A percentile compares a stretch with the other conserved stretches of the same genome.
phyloP scores from a whole-genome alignment of 2,329 filamentous ascomycete species.

The Pseudocercospora fijiensis region DNA sequence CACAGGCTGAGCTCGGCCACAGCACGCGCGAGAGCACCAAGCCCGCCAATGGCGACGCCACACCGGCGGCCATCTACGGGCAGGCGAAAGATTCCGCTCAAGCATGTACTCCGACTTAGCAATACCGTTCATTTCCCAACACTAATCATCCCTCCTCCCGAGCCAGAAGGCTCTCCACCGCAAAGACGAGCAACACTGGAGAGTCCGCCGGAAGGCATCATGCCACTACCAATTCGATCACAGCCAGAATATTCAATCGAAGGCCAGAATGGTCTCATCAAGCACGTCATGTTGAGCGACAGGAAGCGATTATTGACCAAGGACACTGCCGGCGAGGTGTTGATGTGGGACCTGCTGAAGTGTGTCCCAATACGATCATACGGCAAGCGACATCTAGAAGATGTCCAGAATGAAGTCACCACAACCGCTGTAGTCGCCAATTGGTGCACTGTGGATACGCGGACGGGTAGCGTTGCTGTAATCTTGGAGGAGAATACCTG shows the following conservation, averaged over 20 bases:
- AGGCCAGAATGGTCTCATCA: constrained; percentile 91
- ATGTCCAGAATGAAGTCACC: constrained; percentile 83
- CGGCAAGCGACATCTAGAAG: constrained; percentile 89
- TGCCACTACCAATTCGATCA: constrained; percentile 41
- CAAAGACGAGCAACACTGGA: constrained; percentile 59
- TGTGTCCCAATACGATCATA: constrained; percentile 88
- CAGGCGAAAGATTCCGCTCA: constrained; percentile 70
- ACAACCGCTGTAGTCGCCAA: constrained; percentile 82
- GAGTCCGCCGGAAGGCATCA: constrained; percentile 28
- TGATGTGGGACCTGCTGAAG: constrained; percentile 90
- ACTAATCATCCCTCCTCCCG: constrained; percentile 42
- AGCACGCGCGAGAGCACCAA: constrained; percentile 43
- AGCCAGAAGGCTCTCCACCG: constrained; percentile 35
- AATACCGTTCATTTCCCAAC: constrained; percentile 76
- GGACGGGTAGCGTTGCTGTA: constrained; percentile 87
- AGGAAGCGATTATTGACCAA: constrained; percentile 83
- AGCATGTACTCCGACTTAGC: constrained; percentile 77
- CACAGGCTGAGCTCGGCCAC: constrained; percentile 57
- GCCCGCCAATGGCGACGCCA: constrained; percentile 24
- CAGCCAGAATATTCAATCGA: constrained; percentile 66
- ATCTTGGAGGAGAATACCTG: constrained; percentile 92
- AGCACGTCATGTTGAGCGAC: constrained; percentile 89
- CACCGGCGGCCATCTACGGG: constrained; percentile 6
- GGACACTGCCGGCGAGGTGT: constrained; percentile 90
- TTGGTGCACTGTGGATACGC: constrained; percentile 93